Conservation (phyloP, 345 rosid genomes). For the Moringa oleifera region DNA sequence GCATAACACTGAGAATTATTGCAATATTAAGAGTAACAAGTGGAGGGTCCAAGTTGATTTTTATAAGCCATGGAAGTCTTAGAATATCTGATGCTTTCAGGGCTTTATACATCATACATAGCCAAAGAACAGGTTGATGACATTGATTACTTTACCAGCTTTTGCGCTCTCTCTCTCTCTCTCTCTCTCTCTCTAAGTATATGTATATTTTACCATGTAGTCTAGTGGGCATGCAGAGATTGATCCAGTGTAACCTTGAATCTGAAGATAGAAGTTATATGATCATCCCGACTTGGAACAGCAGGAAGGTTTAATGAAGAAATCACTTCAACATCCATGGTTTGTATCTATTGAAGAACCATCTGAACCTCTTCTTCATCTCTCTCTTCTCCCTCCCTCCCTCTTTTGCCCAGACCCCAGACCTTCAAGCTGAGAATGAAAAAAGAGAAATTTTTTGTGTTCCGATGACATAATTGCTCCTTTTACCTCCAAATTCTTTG, state of each 20-base stretch:
- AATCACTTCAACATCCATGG: conserved; percentile 18
- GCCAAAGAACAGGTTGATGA: no score
- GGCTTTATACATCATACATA: no score
- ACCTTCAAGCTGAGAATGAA: background rate
- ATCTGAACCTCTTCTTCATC: no score
- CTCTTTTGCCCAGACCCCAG: no score
- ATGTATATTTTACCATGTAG: background rate
- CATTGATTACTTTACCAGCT: no score
- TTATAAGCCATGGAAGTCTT: conserved; percentile 11
- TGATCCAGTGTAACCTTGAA: background rate
- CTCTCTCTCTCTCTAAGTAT: conserved; percentile 3
- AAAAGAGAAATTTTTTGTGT: background rate
- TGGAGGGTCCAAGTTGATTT: conserved; percentile 15
- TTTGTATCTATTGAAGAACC: conserved; percentile 24
- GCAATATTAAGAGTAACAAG: conserved; percentile 11
- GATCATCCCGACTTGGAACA: conserved; percentile 3
- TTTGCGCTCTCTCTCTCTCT: background rate
- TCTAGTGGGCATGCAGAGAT: background rate
- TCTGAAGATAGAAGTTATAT: conserved; percentile 10
- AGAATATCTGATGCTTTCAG: conserved; percentile 15
- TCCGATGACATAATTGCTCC: background rate
- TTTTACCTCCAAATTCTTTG: no score
- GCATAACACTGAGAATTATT: conserved; percentile 20
- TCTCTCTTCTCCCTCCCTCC: no score
- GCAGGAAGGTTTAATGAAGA: background rate